Evolutionary conservation across 2,329 filamentous ascomycete species (phyloP).

Genomic region (Sporothrix variecibatus): DNA sequence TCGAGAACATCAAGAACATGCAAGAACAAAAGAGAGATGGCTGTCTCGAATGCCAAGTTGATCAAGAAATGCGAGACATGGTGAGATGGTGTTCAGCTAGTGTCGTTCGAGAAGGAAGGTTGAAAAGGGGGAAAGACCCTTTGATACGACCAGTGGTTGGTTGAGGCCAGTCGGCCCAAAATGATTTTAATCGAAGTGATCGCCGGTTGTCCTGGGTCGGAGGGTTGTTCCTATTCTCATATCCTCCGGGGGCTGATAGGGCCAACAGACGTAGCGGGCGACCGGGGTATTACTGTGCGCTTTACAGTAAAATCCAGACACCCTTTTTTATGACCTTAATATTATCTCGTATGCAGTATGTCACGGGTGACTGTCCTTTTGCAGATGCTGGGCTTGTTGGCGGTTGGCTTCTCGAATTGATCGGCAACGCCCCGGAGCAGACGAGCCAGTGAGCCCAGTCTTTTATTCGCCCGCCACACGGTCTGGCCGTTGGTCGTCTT

Average conservation of each 20-base stretch:
- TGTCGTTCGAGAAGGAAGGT: conserved; percentile 5
- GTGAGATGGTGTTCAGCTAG: background rate
- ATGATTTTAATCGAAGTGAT: background rate
- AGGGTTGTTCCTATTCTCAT: background rate
- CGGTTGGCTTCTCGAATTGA: background rate
- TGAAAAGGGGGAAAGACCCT: background rate
- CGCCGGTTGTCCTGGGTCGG: background rate
- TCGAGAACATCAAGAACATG: background rate
- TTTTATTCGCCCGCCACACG: background rate
- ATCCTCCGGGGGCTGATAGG: background rate
- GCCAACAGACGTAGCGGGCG: background rate
- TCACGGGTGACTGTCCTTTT: background rate
- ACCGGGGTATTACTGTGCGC: background rate
- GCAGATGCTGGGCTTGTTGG: background rate
- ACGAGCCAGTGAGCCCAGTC: background rate
- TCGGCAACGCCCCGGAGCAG: background rate
- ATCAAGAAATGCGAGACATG: background rate
- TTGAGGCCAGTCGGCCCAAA: background rate
- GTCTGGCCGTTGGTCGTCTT: background rate
- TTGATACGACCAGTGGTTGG: background rate
- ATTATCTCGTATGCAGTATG: background rate
- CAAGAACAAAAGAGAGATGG: background rate
- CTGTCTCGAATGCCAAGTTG: background rate
- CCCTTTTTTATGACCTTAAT: too few species aligned
- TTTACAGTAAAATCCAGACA: too few species aligned